Conservation (phyloP, 2,329 filamentous ascomycete genomes). For the Penicillium oxalicum region DNA sequence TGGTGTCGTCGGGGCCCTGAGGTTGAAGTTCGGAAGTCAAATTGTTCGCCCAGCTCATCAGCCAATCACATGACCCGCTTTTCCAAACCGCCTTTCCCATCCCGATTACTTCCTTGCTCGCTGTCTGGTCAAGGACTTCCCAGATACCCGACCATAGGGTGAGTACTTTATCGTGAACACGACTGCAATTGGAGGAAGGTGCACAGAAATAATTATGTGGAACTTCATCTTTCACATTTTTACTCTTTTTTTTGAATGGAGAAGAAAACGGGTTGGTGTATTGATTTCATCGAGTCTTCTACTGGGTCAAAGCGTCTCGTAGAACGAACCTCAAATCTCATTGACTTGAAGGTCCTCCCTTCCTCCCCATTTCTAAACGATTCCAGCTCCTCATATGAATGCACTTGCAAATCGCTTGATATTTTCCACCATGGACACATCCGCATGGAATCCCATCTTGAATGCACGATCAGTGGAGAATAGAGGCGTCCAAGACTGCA, state of each 20-base stretch:
- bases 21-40: slow-evolving; percentile 42
- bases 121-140: not conserved
- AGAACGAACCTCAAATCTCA: no score
- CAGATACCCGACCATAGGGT: no score
- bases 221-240: no score
- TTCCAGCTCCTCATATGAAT: slow-evolving; percentile 18
- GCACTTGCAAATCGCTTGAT: slow-evolving; percentile 34
- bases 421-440: slow-evolving; percentile 39
- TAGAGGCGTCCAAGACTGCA: slow-evolving; percentile 56
- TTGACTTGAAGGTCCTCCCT: no score
- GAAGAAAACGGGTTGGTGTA: no score
- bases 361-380: no score
- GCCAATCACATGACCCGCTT: slow-evolving; percentile 43
- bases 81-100: slow-evolving; percentile 34
- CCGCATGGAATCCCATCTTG: slow-evolving; percentile 42
- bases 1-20: slow-evolving; percentile 29
- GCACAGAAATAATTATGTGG: no score
- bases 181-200: no score
- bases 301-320: no score
- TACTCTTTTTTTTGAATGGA: no score
- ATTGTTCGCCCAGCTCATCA: slow-evolving; percentile 38
- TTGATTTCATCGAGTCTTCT: no score
- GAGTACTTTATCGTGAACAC: no score
- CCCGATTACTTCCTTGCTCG: slow-evolving; percentile 30
- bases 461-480: slow-evolving; percentile 52